Evolutionary conservation across 1,139 yeast genomes (phyloP).

Genomic region (Yamadazyma atmosphaerica): DNA sequence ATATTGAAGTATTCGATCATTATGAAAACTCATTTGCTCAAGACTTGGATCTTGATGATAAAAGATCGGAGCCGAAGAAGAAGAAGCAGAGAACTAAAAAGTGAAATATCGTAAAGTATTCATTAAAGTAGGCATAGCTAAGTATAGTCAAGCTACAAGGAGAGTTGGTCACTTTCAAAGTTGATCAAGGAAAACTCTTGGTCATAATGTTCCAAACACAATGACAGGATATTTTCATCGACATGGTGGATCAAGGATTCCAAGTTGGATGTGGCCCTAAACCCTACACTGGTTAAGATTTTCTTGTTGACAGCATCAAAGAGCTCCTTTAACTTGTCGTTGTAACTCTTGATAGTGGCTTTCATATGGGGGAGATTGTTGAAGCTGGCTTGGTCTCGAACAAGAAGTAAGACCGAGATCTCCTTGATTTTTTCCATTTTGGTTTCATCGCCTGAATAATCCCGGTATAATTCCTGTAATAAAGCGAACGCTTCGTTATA

Average conservation of each 20-base stretch:
- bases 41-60: slow-evolving; percentile 4
- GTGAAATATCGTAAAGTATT: no score
- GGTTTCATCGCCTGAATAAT: slow-evolving; percentile 15
- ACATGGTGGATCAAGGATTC: slow-evolving; percentile 36
- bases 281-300: slow-evolving; percentile 30
- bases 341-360: slow-evolving; percentile 22
- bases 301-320: slow-evolving; percentile 27
- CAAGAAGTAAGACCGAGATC: slow-evolving; percentile 30
- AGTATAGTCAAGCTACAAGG: slow-evolving; percentile 17
- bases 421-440: slow-evolving; percentile 21
- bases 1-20: slow-evolving; percentile 6
- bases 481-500: slow-evolving; percentile 27
- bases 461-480: slow-evolving; percentile 48
- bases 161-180: slow-evolving; percentile 40
- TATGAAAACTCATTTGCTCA: neutral
- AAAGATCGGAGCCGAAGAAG: slow-evolving; percentile 6
- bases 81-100: slow-evolving; percentile 8
- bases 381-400: slow-evolving; percentile 23
- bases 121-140: neutral
- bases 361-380: slow-evolving; percentile 24
- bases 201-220: slow-evolving; percentile 32
- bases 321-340: slow-evolving; percentile 20
- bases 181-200: slow-evolving; percentile 39
- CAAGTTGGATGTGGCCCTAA: slow-evolving; percentile 28
- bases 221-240: slow-evolving; percentile 30